Conservation (phyloP, 2,329 filamentous ascomycete species). For the Tolypocladium sp. region DNA sequence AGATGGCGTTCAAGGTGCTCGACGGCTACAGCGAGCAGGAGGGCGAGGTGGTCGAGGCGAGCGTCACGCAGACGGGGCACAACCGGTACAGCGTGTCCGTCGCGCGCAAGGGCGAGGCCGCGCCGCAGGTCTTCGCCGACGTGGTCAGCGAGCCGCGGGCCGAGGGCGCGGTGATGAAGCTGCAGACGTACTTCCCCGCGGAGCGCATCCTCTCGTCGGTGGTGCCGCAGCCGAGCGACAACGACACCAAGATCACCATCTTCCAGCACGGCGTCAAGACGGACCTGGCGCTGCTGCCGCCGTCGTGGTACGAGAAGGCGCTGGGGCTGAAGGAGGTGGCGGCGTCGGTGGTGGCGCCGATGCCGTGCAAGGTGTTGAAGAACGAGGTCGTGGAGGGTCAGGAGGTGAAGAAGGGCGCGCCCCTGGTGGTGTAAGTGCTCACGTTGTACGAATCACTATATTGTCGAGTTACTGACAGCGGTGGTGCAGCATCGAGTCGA, state of each 20-base stretch:
- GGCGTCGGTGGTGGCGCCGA: slow-evolving; percentile 82
- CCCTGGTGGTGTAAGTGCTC: slow-evolving; percentile 64
- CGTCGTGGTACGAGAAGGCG: slow-evolving; percentile 80
- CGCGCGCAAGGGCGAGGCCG: slow-evolving; percentile 28
- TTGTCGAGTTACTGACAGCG: not conserved
- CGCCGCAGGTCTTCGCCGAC: slow-evolving; percentile 31
- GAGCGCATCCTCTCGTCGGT: slow-evolving; percentile 74
- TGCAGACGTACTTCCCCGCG: slow-evolving; percentile 61
- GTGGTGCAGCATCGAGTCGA: slow-evolving; percentile 61
- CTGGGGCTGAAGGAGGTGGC: slow-evolving; percentile 71
- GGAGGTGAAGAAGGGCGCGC: slow-evolving; percentile 72
- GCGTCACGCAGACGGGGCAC: slow-evolving; percentile 36
- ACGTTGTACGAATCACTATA: not conserved
- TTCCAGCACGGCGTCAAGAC: slow-evolving; percentile 63
- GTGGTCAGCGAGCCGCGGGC: slow-evolving; percentile 30
- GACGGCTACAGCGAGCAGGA: slow-evolving; percentile 57
- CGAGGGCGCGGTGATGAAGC: slow-evolving; percentile 17
- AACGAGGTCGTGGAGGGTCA: slow-evolving; percentile 83
- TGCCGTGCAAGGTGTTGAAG: slow-evolving; percentile 93
- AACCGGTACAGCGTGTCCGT: slow-evolving; percentile 38
- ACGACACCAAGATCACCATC: slow-evolving; percentile 58
- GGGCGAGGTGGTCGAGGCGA: slow-evolving; percentile 49
- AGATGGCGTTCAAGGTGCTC: slow-evolving; percentile 41
- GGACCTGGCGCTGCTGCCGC: slow-evolving; percentile 47
- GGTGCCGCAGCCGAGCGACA: slow-evolving; percentile 44